Conservation (phyloP, 805 yeast species). For the Pichia phayaonensis region DNA sequence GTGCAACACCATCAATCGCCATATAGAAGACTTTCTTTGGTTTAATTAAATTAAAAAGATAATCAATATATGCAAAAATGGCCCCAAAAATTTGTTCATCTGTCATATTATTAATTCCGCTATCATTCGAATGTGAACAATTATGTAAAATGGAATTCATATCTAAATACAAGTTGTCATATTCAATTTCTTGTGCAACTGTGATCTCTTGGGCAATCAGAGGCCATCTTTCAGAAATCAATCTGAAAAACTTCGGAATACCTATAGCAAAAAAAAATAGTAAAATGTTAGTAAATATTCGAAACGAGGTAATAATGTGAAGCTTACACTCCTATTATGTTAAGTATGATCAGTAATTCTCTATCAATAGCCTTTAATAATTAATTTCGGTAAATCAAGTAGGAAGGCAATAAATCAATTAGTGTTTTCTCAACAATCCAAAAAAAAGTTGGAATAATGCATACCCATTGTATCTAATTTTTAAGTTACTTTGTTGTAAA, state of each 20-base stretch:
- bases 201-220: constrained; percentile 80
- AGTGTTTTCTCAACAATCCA: not conserved
- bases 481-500: not conserved
- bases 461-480: not conserved
- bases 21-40: constrained; percentile 84
- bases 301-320: not conserved
- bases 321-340: too few relatives aligned
- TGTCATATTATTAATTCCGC: constrained; percentile 52
- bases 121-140: constrained; percentile 81
- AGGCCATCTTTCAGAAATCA: constrained; percentile 99
- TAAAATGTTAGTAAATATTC: not conserved
- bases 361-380: not conserved
- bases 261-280: constrained; percentile 40
- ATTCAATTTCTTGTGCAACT: constrained; percentile 80
- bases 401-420: too few relatives aligned
- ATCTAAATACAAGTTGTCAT: constrained; percentile 89
- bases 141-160: constrained; percentile 96
- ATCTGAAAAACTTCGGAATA: constrained; percentile 94
- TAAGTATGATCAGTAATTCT: not conserved
- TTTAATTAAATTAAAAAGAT: constrained; percentile 75
- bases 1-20: constrained; percentile 99
- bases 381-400: too few relatives aligned
- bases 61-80: constrained; percentile 93
- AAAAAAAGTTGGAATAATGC: not conserved
- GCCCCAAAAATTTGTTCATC: constrained; percentile 90